Base-by-base conservation (phyloP, 768 basidiomycete species). In the Gyrodon lividus region DNA sequence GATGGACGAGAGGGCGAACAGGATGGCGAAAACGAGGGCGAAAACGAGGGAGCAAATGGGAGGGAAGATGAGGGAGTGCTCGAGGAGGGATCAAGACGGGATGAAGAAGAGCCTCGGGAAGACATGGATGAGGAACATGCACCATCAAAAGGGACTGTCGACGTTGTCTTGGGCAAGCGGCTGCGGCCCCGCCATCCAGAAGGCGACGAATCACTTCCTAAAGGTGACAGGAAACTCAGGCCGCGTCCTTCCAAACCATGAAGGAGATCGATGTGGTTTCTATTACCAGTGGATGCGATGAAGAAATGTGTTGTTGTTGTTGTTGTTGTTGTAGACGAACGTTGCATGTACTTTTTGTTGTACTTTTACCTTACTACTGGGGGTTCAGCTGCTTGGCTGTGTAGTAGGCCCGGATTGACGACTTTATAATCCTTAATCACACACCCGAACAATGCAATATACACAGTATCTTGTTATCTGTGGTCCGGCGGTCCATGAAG, bases 401-500 rank as follows among this genome's bases (percentile, higher is more conserved):
- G 24, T 26, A 26, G 2, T 8, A 26, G 24, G 8, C 24, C 8
- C 8, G 24, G 24, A 8, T 26, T 8, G 24, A 26, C 24, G 6
- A 35, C 41, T 10, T 2, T 20, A 14, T 44, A 44, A 31, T 5
- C 19, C 12, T 37, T n/a, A 20, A 10, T 23, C 13, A 41, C 12
- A 16, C n/a, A 24, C 28, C 23, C 13, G 33, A 28, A 13, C 17
- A 28, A 16, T 20, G 22, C 42, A 45, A 41, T 39, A 45, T 58
- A 56, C 54, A 55, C 26, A 41, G 49, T 51, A 46, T 54, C n/a
- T 40, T 43, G 35, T 20, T 34, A n/a, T 20, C 24, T 30, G 10
- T 19, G 19, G 20, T 44, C 33, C 52, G 34, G 67, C 5, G 65
- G 55, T 28, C 65, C 65, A 52, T 69, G 67, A 10, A 69, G 56